Base-by-base conservation (phyloP, 148 eudicot genomes). In the Silene conica region DNA sequence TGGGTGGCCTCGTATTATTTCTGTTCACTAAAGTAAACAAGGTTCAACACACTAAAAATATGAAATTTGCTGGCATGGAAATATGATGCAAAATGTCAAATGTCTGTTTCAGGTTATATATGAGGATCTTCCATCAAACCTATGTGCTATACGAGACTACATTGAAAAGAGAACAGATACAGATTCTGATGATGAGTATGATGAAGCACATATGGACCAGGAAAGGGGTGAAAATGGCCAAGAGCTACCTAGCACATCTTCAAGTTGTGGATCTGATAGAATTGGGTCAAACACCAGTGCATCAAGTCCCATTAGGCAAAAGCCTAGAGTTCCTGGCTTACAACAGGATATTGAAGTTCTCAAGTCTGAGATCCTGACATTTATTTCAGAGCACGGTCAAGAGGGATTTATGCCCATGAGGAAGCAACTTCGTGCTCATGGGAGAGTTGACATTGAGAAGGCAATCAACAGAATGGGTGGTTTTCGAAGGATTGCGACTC, bases 351-450 rank as follows among this genome's bases (percentile, higher is more conserved):
- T 89, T 71, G 98, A 91, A 80, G 88, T 94, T 76, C 97, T 94
- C 20, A 91, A 91, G 82, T 73, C 87, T 61, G 98, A 94, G 82
- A 82, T 94, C 58, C 73, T 86, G 73, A 74, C 71, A 46, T 94
- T 89, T 74, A 90, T 94, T 68, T 78, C 89, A 38, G 90, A 87
- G 69, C 85, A 89, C 60, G 98, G 98, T 45, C 98, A 89, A 75
- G 96, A 94, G 77, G 98, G 98, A 34, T 94, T 94, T 81, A 94
- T 94, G 98, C 98, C 98, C 70, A 91, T 94, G 98, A 88, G 98
- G 82, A 94, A 91, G 80, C 98, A 91, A 73, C 91, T 94, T 23
- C 82, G 98, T 38, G 74, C 80, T 83, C 89, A 94, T 75, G 92
- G 97, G 20, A 83, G 98, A 71, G 90, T 91, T 59, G 98, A 94